Base-by-base conservation (phyloP, 495 filamentous ascomycete species). In the Halenospora varia region DNA sequence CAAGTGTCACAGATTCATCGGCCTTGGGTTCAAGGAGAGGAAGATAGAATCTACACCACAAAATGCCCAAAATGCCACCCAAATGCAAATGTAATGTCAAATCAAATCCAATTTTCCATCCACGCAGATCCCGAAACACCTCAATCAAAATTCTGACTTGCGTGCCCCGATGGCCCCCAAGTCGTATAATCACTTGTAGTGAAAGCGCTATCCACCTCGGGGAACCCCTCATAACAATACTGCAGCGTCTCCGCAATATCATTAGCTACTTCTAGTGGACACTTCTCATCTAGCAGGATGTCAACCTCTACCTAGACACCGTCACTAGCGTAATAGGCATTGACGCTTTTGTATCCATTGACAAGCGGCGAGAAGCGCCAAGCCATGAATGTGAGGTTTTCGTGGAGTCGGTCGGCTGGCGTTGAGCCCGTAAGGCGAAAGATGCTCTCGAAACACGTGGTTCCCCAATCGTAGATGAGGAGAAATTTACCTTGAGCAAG, bases 221-320 rank as follows among this genome's bases (percentile, higher is more conserved):
- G 63, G 25, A 78, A 59, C 11, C 70, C 65, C 50, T 70, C 64
- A 25, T 57, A 66, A 54, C 76, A 80, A 60, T 80, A 78, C 63
- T 79, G 75, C 57, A 80, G 59, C 9, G 77, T 80, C 66, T 78
- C 77, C 15, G 73, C 71, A 54, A 78, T 66, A 62, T 80, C 75
- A 64, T 80, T 73, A n/a, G 67, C 63, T 19, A 62, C 61, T 48
- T 65, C 64, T 56, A 79, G 57, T 22, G 68, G 60, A 25, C 65
- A 72, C 17, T 73, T 66, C 61, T 73, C 70, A 52, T 74, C 66
- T 57, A 79, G 44, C 59, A 80, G 48, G 17, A 78, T 67, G 57
- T 80, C 75, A 39, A 76, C 63, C 59, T 80, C 75, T 1, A 74
- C 74, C 75, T 73, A 79, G 4, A 79, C 68, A 9, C 76, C 73